Evolutionary conservation across 2,329 filamentous ascomycete genomes (phyloP).

Genomic region (Didymella arachidicola): DNA sequence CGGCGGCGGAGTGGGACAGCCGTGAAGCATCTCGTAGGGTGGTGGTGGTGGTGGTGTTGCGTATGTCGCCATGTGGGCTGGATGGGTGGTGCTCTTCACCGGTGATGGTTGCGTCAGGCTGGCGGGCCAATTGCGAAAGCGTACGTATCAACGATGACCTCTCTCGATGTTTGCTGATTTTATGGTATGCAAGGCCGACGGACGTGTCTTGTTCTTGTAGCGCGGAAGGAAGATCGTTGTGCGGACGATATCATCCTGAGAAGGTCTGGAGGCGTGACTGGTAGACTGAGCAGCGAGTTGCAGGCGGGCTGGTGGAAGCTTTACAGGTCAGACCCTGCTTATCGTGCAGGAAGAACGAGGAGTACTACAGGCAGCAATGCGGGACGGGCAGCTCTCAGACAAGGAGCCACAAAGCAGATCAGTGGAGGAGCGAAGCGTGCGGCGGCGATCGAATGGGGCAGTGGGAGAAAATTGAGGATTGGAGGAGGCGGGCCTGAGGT

Average conservation of each 20-base stretch:
- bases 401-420: conserved; percentile 47
- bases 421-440: conserved; percentile 37
- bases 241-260: conserved; percentile 53
- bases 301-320: conserved; percentile 45
- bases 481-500: conserved; percentile 45
- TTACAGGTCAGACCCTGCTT: conserved; percentile 52
- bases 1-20: conserved; percentile 48
- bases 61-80: conserved; percentile 44
- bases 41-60: conserved; percentile 41
- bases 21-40: conserved; percentile 39
- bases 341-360: conserved; percentile 45
- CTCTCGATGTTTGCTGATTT: conserved; percentile 28
- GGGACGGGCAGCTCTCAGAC: conserved; percentile 47
- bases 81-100: conserved; percentile 37
- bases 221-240: conserved; percentile 47
- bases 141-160: conserved; percentile 40
- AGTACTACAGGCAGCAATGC: conserved; percentile 51
- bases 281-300: conserved; percentile 44
- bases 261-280: conserved; percentile 41
- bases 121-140: conserved; percentile 40
- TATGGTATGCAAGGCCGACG: conserved; percentile 46
- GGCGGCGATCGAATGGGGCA: conserved; percentile 41
- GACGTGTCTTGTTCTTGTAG: conserved; percentile 42
- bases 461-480: conserved; percentile 35
- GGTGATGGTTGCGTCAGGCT: conserved; percentile 41